Conservation (phyloP, 2,329 filamentous ascomycete species). For the Fusarium sp. region DNA sequence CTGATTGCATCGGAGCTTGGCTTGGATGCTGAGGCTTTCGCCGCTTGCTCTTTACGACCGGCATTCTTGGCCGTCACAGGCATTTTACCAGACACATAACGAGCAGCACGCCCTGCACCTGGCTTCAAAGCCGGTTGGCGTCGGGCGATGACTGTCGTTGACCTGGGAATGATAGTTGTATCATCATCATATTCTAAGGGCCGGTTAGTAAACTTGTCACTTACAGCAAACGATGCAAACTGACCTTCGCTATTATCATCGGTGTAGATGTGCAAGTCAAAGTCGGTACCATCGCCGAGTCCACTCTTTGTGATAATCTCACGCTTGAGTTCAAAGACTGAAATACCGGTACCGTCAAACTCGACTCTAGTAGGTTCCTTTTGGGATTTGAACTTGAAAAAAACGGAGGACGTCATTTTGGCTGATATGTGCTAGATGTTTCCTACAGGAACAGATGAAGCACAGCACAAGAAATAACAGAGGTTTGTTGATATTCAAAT, state of each 20-base stretch:
- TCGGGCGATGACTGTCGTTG: slow-evolving; percentile 92
- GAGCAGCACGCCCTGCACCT: slow-evolving; percentile 90
- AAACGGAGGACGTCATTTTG: slow-evolving; percentile 95
- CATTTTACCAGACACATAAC: slow-evolving; percentile 97
- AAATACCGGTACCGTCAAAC: slow-evolving; percentile 97
- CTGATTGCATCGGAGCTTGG: slow-evolving; percentile 70
- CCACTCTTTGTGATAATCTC: slow-evolving; percentile 97
- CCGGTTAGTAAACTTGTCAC: slow-evolving; percentile 48
- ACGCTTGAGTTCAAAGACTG: slow-evolving; percentile 98
- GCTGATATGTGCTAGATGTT: slow-evolving; percentile 47
- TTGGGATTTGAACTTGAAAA: slow-evolving; percentile 99
- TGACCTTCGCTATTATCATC: slow-evolving; percentile 93
- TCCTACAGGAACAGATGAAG: slow-evolving; percentile 49
- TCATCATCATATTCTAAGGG: slow-evolving; percentile 93
- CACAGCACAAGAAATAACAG: slow-evolving; percentile 44
- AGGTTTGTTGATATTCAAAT: slow-evolving; percentile 44
- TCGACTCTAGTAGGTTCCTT: slow-evolving; percentile 95
- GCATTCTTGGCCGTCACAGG: slow-evolving; percentile 88
- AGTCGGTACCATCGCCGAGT: slow-evolving; percentile 94
- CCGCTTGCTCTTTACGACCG: slow-evolving; percentile 74
- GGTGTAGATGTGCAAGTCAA: slow-evolving; percentile 94
- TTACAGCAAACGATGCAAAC: slow-evolving; percentile 49
- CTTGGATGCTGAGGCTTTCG: slow-evolving; percentile 72
- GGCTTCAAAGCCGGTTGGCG: slow-evolving; percentile 87
- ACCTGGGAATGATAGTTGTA: slow-evolving; percentile 95